Percentiles rank a stretch among this genome's conserved stretches.
Evolutionary conservation across 2,329 filamentous ascomycete species (phyloP).

Genomic region (Calonectria leucothoes): DNA sequence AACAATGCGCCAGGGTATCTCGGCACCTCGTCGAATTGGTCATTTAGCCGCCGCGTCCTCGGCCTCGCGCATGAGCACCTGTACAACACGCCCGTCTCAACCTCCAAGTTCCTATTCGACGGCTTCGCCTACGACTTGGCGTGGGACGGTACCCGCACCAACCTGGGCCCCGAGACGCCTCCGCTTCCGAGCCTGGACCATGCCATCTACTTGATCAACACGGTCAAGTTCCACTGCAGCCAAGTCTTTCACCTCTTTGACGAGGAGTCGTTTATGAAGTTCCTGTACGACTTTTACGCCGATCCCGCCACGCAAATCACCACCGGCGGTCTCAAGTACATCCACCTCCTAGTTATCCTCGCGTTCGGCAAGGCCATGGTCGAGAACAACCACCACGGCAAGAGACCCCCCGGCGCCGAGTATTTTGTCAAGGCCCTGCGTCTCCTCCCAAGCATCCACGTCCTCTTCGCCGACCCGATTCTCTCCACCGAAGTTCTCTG

Average conservation of each 20-base stretch:
- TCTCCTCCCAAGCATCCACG: conserved; percentile 54
- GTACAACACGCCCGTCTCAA: conserved; percentile 54
- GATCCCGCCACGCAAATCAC: conserved; percentile 30
- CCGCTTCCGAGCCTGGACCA: conserved; percentile 62
- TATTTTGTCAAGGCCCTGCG: conserved; percentile 58
- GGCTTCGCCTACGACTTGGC: conserved; percentile 62
- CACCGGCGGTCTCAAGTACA: conserved; percentile 56
- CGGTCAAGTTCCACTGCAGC: conserved; percentile 66
- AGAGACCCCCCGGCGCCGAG: conserved; percentile 58
- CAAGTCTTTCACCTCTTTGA: conserved; percentile 67
- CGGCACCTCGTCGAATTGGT: conserved; percentile 68
- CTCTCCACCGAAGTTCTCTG: conserved; percentile 61
- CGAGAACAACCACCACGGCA: conserved; percentile 49
- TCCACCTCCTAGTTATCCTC: conserved; percentile 64
- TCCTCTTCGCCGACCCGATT: conserved; percentile 55
- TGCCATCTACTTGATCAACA: conserved; percentile 64
- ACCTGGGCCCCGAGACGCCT: conserved; percentile 30
- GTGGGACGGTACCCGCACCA: conserved; percentile 57
- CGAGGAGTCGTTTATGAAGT: conserved; percentile 60
- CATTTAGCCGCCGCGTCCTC: conserved; percentile 62
- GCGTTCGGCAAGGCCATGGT: conserved; percentile 67
- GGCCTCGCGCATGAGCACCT: conserved; percentile 60
- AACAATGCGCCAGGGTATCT: conserved; percentile 58
- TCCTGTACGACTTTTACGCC: conserved; percentile 44
- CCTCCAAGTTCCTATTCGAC: conserved; percentile 60